These are phyloP conservation scores for Phytophthora parvispora DNA, from an alignment of 352 stramenopile genomes.

Conservation along the genomic window DNA sequence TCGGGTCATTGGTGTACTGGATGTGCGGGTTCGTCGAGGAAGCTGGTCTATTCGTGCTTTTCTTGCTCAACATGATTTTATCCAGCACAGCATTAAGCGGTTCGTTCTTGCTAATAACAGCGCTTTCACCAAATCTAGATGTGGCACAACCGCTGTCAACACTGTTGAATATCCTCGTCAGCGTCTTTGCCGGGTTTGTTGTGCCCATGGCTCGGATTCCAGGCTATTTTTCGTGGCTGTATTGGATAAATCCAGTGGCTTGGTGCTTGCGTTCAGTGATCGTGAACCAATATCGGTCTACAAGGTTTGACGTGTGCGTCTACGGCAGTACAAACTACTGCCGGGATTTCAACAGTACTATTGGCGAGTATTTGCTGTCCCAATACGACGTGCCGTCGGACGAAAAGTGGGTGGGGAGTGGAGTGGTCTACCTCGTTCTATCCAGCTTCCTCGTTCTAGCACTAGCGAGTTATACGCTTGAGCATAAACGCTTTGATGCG, in stretches of 20 bases:
- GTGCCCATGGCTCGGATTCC: neutral
- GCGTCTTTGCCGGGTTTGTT: neutral
- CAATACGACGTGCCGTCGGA: neutral
- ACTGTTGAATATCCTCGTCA: neutral
- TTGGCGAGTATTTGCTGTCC: neutral
- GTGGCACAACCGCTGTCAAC: neutral
- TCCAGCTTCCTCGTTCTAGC: neutral
- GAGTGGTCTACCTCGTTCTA: neutral
- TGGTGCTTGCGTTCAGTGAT: neutral
- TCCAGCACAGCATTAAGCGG: neutral
- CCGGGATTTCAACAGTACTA: neutral
- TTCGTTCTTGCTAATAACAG: neutral
- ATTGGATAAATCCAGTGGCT: neutral
- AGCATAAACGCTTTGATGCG: neutral
- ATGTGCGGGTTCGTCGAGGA: neutral
- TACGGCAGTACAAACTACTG: neutral
- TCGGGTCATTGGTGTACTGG: neutral
- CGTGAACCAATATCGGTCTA: neutral
- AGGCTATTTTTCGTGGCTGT: neutral
- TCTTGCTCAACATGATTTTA: neutral
- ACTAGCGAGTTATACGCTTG: neutral
- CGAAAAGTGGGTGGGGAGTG: neutral
- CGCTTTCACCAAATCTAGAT: neutral
- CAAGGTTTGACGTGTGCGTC: neutral
- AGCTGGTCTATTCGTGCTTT: neutral